Conservation (phyloP, 2,329 filamentous ascomycete genomes). For the Penicillium sp. region DNA sequence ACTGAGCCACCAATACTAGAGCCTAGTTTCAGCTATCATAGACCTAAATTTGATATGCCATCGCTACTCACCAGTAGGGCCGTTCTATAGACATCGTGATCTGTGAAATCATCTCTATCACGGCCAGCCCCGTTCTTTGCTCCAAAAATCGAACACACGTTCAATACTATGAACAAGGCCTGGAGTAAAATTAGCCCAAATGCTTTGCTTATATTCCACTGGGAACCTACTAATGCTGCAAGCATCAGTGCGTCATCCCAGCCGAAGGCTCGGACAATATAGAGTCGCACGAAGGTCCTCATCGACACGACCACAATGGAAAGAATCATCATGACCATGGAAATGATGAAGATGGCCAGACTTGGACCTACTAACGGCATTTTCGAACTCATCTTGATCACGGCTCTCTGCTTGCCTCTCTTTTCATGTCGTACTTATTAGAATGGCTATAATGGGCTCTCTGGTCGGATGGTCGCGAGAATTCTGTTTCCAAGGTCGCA, state of each 20-base stretch:
- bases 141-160: not conserved
- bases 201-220: not conserved
- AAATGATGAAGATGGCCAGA: slow-evolving; percentile 14
- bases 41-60: not conserved
- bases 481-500: not conserved
- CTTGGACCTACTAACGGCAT: slow-evolving; percentile 6
- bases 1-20: slow-evolving; percentile 51
- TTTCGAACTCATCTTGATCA: not conserved
- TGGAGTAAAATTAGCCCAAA: not conserved
- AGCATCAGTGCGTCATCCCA: slow-evolving; percentile 28
- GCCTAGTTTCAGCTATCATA: not conserved
- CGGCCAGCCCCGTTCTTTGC: not conserved
- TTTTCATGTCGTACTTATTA: not conserved
- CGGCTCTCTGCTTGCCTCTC: not conserved
- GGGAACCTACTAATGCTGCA: slow-evolving; percentile 17
- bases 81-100: not conserved
- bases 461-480: not conserved
- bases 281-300: slow-evolving; percentile 39
- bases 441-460: not conserved
- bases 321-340: slow-evolving; percentile 37
- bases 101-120: not conserved
- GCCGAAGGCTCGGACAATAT: slow-evolving; percentile 36
- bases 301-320: slow-evolving; percentile 37
- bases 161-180: not conserved
- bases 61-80: not conserved